A percentile compares a stretch with the other conserved stretches of the same genome.
phyloP scores from a whole-genome alignment of 352 stramenopile genomes.

The Phytophthora sansomeana region DNA sequence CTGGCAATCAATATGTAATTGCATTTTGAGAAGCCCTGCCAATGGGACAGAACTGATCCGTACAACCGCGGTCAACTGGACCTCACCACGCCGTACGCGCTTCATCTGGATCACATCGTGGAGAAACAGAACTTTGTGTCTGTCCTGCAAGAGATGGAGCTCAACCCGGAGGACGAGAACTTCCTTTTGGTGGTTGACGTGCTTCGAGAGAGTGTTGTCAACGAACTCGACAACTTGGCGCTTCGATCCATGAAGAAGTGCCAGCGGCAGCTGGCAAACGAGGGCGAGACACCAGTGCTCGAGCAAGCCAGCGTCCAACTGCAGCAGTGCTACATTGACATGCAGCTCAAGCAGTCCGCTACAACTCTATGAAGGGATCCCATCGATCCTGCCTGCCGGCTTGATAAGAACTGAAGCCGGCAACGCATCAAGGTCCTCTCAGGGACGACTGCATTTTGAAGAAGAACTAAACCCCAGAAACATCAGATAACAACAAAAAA shows the following conservation, averaged over 20 bases:
- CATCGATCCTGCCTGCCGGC: neutral
- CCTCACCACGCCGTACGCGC: conserved; percentile 1
- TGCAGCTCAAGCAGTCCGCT: conserved; percentile 12
- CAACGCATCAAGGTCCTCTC: neutral
- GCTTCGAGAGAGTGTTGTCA: conserved; percentile 33
- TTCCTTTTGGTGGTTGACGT: conserved; percentile 10
- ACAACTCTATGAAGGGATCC: neutral
- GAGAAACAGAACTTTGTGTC: conserved; percentile 50
- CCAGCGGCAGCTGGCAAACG: conserved; percentile 24
- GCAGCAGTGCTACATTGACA: conserved; percentile 33
- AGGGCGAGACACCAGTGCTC: conserved; percentile 40
- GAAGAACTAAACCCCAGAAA: conserved; percentile 14
- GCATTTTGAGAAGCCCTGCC: too few relatives aligned
- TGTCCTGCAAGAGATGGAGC: conserved; percentile 21
- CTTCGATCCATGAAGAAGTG: conserved; percentile 29
- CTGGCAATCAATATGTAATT: too few relatives aligned
- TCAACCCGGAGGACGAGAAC: conserved; percentile 16
- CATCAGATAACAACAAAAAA: conserved; percentile 8
- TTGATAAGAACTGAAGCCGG: conserved; percentile 13
- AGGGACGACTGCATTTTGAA: neutral
- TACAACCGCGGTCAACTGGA: conserved; percentile 37
- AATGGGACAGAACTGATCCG: conserved; percentile 23
- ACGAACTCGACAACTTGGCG: conserved; percentile 37
- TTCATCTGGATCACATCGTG: conserved; percentile 47
- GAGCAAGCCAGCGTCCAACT: conserved; percentile 25